Base-by-base conservation (phyloP, 2,329 filamentous ascomycete species). In the Metarhizium humberi region DNA sequence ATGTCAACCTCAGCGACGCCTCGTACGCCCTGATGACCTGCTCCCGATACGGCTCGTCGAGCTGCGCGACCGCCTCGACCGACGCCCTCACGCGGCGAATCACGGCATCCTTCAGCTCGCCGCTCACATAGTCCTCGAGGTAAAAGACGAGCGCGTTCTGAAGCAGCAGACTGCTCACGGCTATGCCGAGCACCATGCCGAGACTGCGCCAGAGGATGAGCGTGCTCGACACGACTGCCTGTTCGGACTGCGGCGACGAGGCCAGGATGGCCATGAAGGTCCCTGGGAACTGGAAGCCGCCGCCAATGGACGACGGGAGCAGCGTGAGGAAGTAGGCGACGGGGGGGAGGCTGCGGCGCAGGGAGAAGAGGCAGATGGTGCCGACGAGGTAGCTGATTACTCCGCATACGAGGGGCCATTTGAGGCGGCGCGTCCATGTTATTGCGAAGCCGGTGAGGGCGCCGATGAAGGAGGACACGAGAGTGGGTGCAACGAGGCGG, bases 131-230 rank as follows among this genome's bases (percentile, higher is more conserved):
- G 11, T 66, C 59, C 4, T 79, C 69, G 5, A 92, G 75, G 60
- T 84, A 85, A 18, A 75, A 70, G 8, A 80, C 70, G 52, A 92
- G 72, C 1, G 81, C 77, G 63, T 90, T 90, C 71, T 92, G 88
- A 58, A 92, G 73, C 7, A 90, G 80, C 56, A 90, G 76, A 65
- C 85, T 88, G 60, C 83, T 87, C 53, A 79, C 73, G 1, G 87
- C 83, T 48, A 92, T 80, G n/a, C 88, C 88, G 64, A 91, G 76
- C 1, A 92, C 87, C 55, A 78, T 80, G 6, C 88, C 88, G 5
- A 92, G 69, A 56, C 81, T 83, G 54, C 88, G 79, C 82, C 86
- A 90, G 18, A 92, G 72, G 18, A 86, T 79, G 57, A 92, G 72
- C 0, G 87, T 90, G 53, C 79, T 83, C 1, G 86, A 88, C 13